Conservation (phyloP, 1,139 yeast species). For the Kodamaea ohmeri region DNA sequence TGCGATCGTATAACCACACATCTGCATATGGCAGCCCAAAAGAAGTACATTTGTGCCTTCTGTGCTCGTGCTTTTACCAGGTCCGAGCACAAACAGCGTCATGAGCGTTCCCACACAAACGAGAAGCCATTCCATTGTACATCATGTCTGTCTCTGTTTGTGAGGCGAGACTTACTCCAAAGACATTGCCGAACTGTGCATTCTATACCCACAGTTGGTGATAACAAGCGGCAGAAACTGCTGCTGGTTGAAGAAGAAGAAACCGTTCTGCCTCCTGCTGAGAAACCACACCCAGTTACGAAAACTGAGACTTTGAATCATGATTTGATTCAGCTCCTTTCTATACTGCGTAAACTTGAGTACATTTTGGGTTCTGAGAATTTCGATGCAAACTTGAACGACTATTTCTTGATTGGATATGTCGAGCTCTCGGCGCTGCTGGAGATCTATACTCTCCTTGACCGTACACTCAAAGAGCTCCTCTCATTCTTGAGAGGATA, state of each 20-base stretch:
- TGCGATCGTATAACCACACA: too few species aligned
- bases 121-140: constrained; percentile 79
- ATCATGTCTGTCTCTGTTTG: constrained; percentile 70
- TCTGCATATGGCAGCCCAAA: constrained; percentile 45
- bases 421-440: constrained; percentile 20
- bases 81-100: constrained; percentile 79
- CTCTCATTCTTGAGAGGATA: constrained; percentile 26
- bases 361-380: constrained; percentile 20
- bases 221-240: constrained; percentile 11
- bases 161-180: constrained; percentile 70
- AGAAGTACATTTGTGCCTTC: constrained; percentile 72
- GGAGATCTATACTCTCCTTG: constrained; percentile 19
- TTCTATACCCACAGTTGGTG: constrained; percentile 11
- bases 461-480: constrained; percentile 26
- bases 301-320: constrained; percentile 15
- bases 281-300: not conserved
- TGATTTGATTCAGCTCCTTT: constrained; percentile 33
- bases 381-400: constrained; percentile 21
- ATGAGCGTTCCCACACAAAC: constrained; percentile 80
- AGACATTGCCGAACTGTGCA: constrained; percentile 81
- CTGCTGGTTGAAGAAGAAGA: constrained; percentile 3
- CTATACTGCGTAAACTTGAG: constrained; percentile 34
- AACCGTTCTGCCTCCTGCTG: not conserved
- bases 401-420: constrained; percentile 36
- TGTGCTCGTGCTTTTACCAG: constrained; percentile 81